Evolutionary conservation across 2,329 filamentous ascomycete genomes (phyloP).

Genomic region (Aureobasidium uvarum): DNA sequence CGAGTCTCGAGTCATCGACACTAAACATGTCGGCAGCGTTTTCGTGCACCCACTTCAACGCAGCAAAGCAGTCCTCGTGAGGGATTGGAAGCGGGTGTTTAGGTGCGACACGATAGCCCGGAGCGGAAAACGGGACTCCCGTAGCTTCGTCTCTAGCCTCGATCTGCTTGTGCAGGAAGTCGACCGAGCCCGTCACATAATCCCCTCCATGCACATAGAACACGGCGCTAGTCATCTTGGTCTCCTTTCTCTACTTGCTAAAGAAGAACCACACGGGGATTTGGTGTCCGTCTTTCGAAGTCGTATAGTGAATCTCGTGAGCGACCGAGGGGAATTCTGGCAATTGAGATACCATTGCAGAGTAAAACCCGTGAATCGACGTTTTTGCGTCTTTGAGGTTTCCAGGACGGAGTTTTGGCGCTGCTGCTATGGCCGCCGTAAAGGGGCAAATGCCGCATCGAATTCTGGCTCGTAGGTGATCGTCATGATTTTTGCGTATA

Average conservation of each 20-base stretch:
- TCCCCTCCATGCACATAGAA: conserved; percentile 47
- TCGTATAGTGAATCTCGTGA: conserved; percentile 29
- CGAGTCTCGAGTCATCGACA: conserved; percentile 44
- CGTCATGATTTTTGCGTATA: conserved; percentile 27
- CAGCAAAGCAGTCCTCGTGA: conserved; percentile 34
- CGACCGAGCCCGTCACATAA: conserved; percentile 38
- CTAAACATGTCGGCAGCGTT: conserved; percentile 42
- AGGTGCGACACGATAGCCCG: conserved; percentile 42
- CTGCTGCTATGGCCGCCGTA: conserved; percentile 12
- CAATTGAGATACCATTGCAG: conserved; percentile 16
- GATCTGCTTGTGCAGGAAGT: conserved; percentile 33
- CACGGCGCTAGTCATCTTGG: conserved; percentile 33
- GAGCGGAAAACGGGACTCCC: conserved; percentile 40
- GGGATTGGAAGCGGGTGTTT: conserved; percentile 31
- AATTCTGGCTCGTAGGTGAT: conserved; percentile 30
- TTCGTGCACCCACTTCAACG: conserved; percentile 41
- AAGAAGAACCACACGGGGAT: conserved; percentile 32
- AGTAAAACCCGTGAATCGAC: conserved; percentile 24
- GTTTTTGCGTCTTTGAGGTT: conserved; percentile 30
- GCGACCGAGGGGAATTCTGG: conserved; percentile 28
- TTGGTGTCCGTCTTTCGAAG: conserved; percentile 26
- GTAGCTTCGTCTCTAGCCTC: conserved; percentile 33
- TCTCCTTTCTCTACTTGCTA: conserved; percentile 15
- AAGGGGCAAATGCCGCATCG: conserved; percentile 23
- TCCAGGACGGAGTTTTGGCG: conserved; percentile 24